Conservation (phyloP, 176 grass and related monocot species). For the Musa itinerans region DNA sequence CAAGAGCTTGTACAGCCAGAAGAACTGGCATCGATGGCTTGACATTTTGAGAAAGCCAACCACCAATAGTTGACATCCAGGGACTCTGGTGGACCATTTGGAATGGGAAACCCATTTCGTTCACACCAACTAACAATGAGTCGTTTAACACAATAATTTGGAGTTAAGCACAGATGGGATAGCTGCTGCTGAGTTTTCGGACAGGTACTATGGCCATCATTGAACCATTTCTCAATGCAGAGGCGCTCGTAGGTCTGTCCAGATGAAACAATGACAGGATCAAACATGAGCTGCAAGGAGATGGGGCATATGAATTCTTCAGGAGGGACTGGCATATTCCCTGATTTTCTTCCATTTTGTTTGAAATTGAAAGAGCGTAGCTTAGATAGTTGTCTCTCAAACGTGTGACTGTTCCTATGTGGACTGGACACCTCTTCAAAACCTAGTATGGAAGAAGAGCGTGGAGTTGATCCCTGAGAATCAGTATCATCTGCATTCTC, state of each 20-base stretch:
- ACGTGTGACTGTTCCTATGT: constrained; percentile 40
- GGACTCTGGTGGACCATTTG: constrained; percentile 56
- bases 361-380: constrained; percentile 70
- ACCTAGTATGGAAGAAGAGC: constrained; percentile 54
- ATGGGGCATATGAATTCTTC: constrained; percentile 85
- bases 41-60: constrained; percentile 37
- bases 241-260: constrained; percentile 90
- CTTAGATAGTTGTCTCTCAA: constrained; percentile 56
- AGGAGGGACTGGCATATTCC: constrained; percentile 66
- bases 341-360: constrained; percentile 44
- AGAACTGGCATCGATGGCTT: constrained; percentile 40
- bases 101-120: constrained; percentile 70
- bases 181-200: constrained; percentile 32
- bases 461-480: constrained; percentile 74
- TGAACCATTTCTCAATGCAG: constrained; percentile 95
- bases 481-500: constrained; percentile 78
- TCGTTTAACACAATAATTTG: constrained; percentile 83
- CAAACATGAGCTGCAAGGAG: constrained; percentile 82
- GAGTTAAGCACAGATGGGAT: constrained; percentile 62
- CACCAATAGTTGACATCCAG: constrained; percentile 64
- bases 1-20: constrained; percentile 46
- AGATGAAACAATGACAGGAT: constrained; percentile 83
- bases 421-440: constrained; percentile 23
- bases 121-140: constrained; percentile 84
- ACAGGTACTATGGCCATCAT: constrained; percentile 83